A percentile compares a stretch with the other conserved stretches of the same genome.
These are phyloP conservation scores for Ilyonectria sp. DNA, from an alignment of 2,329 filamentous ascomycete genomes.

Conservation along the genomic window DNA sequence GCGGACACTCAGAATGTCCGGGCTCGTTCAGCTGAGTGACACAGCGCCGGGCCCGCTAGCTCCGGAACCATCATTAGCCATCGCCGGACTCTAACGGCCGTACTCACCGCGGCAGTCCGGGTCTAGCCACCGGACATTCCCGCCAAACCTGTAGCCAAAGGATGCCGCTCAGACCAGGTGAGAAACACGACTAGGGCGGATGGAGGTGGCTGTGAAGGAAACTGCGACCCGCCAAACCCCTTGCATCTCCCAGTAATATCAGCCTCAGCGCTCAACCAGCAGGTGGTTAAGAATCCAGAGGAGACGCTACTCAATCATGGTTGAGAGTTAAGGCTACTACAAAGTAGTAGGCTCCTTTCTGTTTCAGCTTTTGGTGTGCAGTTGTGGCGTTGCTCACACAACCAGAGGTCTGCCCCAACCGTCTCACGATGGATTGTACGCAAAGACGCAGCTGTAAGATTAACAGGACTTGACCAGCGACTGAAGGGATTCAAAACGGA, in stretches of 20 bases:
- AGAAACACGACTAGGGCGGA: background rate
- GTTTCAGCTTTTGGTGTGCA: background rate
- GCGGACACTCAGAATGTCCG: conserved; percentile 1
- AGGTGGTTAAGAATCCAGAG: background rate
- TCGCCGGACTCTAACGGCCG: background rate
- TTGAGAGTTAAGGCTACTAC: background rate
- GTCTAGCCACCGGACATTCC: background rate
- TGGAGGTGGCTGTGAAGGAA: conserved; percentile 1
- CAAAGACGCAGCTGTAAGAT: background rate
- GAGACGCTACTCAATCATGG: background rate
- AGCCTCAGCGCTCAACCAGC: background rate
- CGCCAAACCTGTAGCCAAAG: background rate
- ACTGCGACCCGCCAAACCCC: background rate
- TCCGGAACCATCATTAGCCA: background rate
- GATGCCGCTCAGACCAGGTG: background rate
- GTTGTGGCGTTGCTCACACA: conserved; percentile 1
- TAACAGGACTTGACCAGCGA: background rate
- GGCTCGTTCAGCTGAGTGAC: background rate
- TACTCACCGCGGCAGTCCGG: background rate
- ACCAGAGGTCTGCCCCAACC: background rate
- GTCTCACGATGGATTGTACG: background rate
- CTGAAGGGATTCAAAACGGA: background rate
- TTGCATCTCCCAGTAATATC: background rate
- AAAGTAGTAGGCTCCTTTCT: background rate
- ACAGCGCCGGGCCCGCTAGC: background rate